Conservation (phyloP, 805 yeast genomes). For the Candida verbasci region DNA sequence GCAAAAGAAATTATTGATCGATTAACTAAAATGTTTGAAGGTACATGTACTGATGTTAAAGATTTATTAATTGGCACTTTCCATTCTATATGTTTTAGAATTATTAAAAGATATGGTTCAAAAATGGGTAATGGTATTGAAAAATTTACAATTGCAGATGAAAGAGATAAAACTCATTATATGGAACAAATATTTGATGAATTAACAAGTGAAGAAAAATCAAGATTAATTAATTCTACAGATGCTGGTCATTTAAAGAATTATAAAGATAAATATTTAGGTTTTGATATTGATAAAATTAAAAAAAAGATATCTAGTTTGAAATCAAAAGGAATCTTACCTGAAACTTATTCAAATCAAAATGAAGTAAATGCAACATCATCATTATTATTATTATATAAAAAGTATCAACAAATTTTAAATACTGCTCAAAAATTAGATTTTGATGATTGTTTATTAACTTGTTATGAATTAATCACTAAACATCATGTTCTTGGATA, state of each 20-base stretch:
- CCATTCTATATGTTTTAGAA: constrained; percentile 72
- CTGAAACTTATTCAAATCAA: constrained; percentile 31
- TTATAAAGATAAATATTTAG: constrained; percentile 19
- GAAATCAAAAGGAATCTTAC: constrained; percentile 49
- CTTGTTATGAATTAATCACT: constrained; percentile 47
- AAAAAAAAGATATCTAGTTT: constrained; percentile 48
- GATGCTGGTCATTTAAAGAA: constrained; percentile 1
- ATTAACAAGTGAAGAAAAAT: constrained; percentile 11
- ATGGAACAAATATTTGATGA: constrained; percentile 37
- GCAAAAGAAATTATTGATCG: constrained; percentile 80
- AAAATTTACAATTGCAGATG: constrained; percentile 57
- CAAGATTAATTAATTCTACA: constrained; percentile 3
- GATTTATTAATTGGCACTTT: constrained; percentile 79
- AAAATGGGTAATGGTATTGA: constrained; percentile 45
- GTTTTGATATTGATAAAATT: constrained; percentile 37
- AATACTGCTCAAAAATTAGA: constrained; percentile 48
- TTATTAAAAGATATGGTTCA: constrained; percentile 53
- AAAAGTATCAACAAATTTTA: constrained; percentile 49
- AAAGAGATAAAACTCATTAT: constrained; percentile 51
- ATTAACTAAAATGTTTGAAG: constrained; percentile 32
- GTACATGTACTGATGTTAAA: constrained; percentile 31
- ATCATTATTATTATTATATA: constrained; percentile 38
- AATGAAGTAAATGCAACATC: constrained; percentile 14
- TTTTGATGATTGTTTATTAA: constrained; percentile 77
- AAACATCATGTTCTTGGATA: constrained; percentile 43